A percentile compares a stretch with the other conserved stretches of the same genome.
These are phyloP conservation scores for Pistacia atlantica DNA, from an alignment of 345 rosid genomes.

Conservation along the genomic window DNA sequence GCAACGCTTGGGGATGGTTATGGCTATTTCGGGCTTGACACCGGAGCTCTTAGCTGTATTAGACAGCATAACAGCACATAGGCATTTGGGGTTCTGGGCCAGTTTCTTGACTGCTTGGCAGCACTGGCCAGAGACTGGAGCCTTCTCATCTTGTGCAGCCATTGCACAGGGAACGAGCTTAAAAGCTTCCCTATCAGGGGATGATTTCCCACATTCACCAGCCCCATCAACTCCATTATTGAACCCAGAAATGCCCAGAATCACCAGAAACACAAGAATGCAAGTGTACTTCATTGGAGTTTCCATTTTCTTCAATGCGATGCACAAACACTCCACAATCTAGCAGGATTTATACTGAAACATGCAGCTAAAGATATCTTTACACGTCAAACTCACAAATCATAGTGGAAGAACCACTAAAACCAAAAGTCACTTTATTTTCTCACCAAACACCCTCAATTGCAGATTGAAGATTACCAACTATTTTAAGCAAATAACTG, in stretches of 20 bases:
- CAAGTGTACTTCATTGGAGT: conserved; percentile 41
- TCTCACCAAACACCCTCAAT: conserved; percentile 45
- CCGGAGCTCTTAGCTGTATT: conserved; percentile 78
- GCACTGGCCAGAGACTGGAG: conserved; percentile 66
- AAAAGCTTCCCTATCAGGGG: conserved; percentile 80
- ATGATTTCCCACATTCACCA: conserved; percentile 76
- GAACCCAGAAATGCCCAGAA: conserved; percentile 39
- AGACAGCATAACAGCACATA: conserved; percentile 88
- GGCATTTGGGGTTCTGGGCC: conserved; percentile 75
- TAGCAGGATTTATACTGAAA: conserved; percentile 45
- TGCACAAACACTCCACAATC: conserved; percentile 24
- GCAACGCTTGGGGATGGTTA: conserved; percentile 91
- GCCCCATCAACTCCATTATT: conserved; percentile 51
- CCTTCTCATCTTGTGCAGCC: conserved; percentile 57
- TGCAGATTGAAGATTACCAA: conserved; percentile 20
- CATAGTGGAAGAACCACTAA: conserved; percentile 70
- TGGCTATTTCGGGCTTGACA: conserved; percentile 64
- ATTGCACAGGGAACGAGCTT: conserved; percentile 86
- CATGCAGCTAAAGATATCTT: conserved; percentile 21
- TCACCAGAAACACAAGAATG: conserved; percentile 38
- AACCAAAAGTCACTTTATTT: conserved; percentile 29
- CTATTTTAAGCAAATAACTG: conserved; percentile 33
- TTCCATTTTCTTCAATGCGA: conserved; percentile 39
- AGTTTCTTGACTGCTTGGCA: conserved; percentile 67
- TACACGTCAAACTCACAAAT: conserved; percentile 36